Conservation (phyloP, 305 asterid species). For the Ruellia speciosa region DNA sequence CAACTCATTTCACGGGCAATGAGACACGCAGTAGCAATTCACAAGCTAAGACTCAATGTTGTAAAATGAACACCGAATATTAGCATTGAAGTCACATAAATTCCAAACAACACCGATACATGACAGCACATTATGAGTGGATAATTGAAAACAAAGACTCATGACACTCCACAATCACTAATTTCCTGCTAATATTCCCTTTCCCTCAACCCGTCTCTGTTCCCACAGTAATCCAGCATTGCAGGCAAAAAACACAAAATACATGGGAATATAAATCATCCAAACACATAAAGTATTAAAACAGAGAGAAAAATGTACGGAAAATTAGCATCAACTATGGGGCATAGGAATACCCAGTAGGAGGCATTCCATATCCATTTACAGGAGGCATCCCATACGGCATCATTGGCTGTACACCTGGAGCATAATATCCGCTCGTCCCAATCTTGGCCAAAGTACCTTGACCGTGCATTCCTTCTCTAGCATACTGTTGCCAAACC, state of each 20-base stretch:
- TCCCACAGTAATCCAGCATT: slow-evolving; percentile 21
- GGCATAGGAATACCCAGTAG: slow-evolving; percentile 59
- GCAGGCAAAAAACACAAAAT: slow-evolving; percentile 37
- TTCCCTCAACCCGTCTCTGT: slow-evolving; percentile 23
- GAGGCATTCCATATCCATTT: slow-evolving; percentile 53
- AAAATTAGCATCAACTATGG: slow-evolving; percentile 35
- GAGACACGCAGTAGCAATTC: too few relatives aligned
- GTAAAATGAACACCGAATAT: neutral
- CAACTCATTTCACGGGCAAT: too few relatives aligned
- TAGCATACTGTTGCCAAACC: slow-evolving; percentile 82
- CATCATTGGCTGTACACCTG: slow-evolving; percentile 49
- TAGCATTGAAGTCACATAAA: neutral
- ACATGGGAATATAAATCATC: slow-evolving; percentile 25
- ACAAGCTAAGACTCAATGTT: neutral
- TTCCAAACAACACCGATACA: slow-evolving; percentile 6
- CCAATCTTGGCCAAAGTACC: slow-evolving; percentile 62
- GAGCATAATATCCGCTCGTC: slow-evolving; percentile 48
- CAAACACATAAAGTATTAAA: slow-evolving; percentile 21
- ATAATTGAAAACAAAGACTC: slow-evolving; percentile 25
- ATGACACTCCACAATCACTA: slow-evolving; percentile 19
- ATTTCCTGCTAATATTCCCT: slow-evolving; percentile 17
- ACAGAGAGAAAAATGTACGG: slow-evolving; percentile 16
- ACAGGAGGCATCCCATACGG: slow-evolving; percentile 76
- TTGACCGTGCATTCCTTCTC: slow-evolving; percentile 88
- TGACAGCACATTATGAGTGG: slow-evolving; percentile 20